Evolutionary conservation across 164 flowering plant species (phyloP).

Genomic region (Chloranthus sessilifolius): DNA sequence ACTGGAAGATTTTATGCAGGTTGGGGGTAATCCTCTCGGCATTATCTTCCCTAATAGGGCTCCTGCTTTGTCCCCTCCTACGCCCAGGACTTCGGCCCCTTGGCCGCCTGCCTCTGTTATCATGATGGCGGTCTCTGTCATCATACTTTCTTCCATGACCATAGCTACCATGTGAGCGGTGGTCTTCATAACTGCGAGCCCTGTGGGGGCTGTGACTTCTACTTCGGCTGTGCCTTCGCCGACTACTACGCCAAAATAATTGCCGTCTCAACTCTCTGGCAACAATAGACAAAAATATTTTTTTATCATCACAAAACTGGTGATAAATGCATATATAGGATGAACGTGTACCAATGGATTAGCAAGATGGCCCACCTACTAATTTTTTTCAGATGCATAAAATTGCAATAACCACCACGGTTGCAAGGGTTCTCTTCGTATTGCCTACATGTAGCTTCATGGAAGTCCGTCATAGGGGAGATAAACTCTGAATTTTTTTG

Average conservation of each 20-base stretch:
- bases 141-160: conserved; percentile 44
- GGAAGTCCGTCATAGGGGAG: conserved; percentile 80
- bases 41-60: conserved; percentile 83
- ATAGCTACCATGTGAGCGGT: conserved; percentile 42
- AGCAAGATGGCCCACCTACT: conserved; percentile 37
- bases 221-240: conserved; percentile 56
- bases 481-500: too few species aligned
- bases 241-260: conserved; percentile 54
- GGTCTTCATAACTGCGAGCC: conserved; percentile 69
- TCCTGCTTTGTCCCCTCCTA: conserved; percentile 61
- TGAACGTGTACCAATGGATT: not conserved
- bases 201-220: conserved; percentile 59
- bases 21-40: conserved; percentile 87
- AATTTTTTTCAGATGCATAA: conserved; percentile 76
- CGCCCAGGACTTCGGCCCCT: conserved; percentile 62
- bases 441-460: conserved; percentile 80
- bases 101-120: conserved; percentile 49
- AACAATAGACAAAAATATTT: not conserved
- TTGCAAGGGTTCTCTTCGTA: conserved; percentile 71
- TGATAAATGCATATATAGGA: too few species aligned
- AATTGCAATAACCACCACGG: conserved; percentile 82
- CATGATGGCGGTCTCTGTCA: conserved; percentile 38
- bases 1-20: too few species aligned
- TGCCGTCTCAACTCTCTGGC: conserved; percentile 70
- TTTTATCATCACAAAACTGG: not conserved